phyloP scores from a whole-genome alignment of 1,284 basidiomycete genomes.

The Thecaphora thlaspeos region DNA sequence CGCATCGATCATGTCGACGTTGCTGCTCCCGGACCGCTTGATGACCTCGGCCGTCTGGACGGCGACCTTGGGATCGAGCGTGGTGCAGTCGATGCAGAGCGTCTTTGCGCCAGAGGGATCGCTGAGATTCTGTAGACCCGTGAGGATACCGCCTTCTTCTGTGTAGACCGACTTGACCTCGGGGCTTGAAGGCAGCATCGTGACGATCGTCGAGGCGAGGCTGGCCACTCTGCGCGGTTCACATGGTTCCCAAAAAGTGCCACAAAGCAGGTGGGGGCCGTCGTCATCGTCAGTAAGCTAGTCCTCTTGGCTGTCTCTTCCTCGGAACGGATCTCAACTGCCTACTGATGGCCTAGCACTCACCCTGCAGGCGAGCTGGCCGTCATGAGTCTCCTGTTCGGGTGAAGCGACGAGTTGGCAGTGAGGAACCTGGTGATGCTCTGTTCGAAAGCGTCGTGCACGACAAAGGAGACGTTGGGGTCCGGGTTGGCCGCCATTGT shows the following conservation, averaged over 20 bases:
- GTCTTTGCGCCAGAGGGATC: conserved; percentile 57
- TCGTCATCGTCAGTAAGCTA: too few relatives aligned
- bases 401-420: conserved; percentile 34
- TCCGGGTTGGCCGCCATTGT: conserved; percentile 35
- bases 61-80: conserved; percentile 74
- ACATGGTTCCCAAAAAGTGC: too few relatives aligned
- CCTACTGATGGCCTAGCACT: too few relatives aligned
- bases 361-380: conserved; percentile 56
- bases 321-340: too few relatives aligned
- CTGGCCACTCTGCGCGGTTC: conserved; percentile 44
- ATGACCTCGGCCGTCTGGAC: conserved; percentile 67
- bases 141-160: conserved; percentile 60
- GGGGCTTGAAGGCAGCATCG: conserved; percentile 83
- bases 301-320: too few relatives aligned
- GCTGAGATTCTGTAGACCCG: conserved; percentile 24
- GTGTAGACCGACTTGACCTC: conserved; percentile 74
- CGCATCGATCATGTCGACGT: conserved; percentile 73
- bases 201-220: conserved; percentile 69
- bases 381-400: conserved; percentile 49
- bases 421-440: conserved; percentile 49
- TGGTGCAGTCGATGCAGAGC: conserved; percentile 82
- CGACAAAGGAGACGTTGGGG: conserved; percentile 33
- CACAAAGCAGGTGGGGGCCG: too few relatives aligned
- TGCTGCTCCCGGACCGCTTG: conserved; percentile 64
- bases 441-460: conserved; percentile 45